phyloP scores from a whole-genome alignment of 2,329 filamentous ascomycete species.

The Penicillium janthinellum region DNA sequence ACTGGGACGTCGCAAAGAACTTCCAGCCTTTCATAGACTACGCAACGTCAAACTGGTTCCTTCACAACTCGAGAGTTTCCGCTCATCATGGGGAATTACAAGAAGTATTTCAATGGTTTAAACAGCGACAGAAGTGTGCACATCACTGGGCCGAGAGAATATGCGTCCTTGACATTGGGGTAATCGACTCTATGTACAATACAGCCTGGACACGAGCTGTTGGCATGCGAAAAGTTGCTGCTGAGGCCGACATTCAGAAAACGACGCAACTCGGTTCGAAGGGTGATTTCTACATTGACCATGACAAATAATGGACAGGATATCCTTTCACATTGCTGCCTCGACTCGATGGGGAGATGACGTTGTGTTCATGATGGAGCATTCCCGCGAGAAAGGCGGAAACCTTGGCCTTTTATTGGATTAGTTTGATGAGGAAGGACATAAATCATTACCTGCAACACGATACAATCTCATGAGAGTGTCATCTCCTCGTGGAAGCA shows the following conservation, averaged over 20 bases:
- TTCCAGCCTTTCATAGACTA: not conserved
- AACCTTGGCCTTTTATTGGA: not conserved
- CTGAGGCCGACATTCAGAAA: not conserved
- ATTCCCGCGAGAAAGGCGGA: not conserved
- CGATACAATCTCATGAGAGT: not conserved
- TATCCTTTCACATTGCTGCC: constrained; percentile 1
- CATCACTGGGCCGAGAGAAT: not conserved
- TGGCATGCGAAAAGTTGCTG: not conserved
- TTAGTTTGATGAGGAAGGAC: not conserved
- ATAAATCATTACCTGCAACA: constrained; percentile 1
- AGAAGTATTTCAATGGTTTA: not conserved
- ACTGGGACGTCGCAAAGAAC: not conserved
- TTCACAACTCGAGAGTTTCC: not conserved
- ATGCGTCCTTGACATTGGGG: not conserved
- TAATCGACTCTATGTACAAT: not conserved
- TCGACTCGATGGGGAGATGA: not conserved
- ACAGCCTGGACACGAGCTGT: constrained; percentile 2
- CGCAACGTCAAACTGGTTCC: constrained; percentile 2
- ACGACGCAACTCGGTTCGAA: not conserved
- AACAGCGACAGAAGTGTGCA: not conserved
- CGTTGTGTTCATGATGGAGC: not conserved
- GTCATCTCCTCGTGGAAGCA: not conserved
- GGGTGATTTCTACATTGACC: not conserved
- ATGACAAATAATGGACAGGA: not conserved
- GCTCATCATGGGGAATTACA: not conserved